Percentiles rank a stretch among this genome's conserved stretches.
phyloP scores from a whole-genome alignment of 1,284 basidiomycete species.

The Malassezia arunalokei region DNA sequence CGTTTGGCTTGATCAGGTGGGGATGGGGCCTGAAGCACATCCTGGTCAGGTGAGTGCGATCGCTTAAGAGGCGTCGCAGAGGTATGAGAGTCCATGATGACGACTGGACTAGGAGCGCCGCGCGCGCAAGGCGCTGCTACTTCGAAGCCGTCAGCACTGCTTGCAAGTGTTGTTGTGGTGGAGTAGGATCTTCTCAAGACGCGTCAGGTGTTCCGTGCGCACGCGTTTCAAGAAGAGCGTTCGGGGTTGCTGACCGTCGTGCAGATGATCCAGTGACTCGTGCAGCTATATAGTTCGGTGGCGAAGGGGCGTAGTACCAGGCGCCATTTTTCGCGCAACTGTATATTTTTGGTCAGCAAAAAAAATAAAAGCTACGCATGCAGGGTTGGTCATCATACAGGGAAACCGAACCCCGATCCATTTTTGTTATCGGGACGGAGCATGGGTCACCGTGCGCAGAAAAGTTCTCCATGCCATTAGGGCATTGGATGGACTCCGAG shows the following conservation, averaged over 20 bases:
- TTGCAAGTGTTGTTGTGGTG: background rate
- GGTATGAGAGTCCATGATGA: background rate
- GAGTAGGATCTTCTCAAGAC: background rate
- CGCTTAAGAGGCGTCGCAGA: constrained; percentile 7
- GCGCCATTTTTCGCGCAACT: constrained; percentile 3
- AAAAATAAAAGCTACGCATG: too few relatives aligned
- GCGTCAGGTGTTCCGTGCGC: constrained; percentile 14
- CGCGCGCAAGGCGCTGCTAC: constrained; percentile 1
- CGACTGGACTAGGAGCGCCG: background rate
- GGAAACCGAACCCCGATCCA: too few relatives aligned
- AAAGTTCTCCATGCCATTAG: too few relatives aligned
- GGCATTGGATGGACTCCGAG: too few relatives aligned
- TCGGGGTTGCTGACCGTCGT: constrained; percentile 1
- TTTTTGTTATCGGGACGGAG: too few relatives aligned
- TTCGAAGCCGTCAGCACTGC: background rate
- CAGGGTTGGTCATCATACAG: too few relatives aligned
- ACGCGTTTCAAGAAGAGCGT: constrained; percentile 1
- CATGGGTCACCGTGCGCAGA: too few relatives aligned
- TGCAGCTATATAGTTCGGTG: constrained; percentile 18
- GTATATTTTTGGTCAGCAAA: constrained; percentile 9
- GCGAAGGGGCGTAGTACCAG: background rate
- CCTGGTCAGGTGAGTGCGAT: constrained; percentile 13
- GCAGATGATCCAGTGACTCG: constrained; percentile 1
- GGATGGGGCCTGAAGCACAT: constrained; percentile 2
- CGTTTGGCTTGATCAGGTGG: constrained; percentile 3